Percentiles rank a stretch among this genome's conserved stretches.
Evolutionary conservation across 1,139 yeast species (phyloP).

Genomic region (Diutina neorugosa): DNA sequence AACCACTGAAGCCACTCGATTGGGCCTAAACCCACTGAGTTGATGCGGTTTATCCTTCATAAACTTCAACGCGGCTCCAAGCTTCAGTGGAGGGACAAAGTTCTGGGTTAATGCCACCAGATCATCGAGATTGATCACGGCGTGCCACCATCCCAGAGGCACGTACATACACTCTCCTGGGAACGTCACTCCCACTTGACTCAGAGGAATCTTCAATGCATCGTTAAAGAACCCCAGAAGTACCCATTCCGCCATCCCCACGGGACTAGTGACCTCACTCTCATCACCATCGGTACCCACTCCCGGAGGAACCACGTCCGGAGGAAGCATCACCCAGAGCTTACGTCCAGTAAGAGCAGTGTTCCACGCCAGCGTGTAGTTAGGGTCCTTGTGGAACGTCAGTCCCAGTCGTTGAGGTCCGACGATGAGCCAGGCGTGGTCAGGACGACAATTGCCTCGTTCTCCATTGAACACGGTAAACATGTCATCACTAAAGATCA

Average conservation of each 20-base stretch:
- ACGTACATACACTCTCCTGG: constrained; percentile 83
- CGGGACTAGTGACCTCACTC: constrained; percentile 85
- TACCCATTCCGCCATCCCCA: constrained; percentile 87
- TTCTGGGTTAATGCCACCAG: constrained; percentile 77
- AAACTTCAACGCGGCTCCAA: constrained; percentile 52
- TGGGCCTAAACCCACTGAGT: constrained; percentile 65
- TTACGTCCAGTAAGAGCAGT: constrained; percentile 63
- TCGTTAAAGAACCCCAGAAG: constrained; percentile 70
- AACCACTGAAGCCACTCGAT: constrained; percentile 31
- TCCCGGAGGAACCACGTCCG: constrained; percentile 70
- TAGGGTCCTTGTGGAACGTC: constrained; percentile 88
- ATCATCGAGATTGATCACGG: constrained; percentile 72
- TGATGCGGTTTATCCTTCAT: constrained; percentile 57
- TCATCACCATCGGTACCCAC: constrained; percentile 67
- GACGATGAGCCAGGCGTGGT: constrained; percentile 79
- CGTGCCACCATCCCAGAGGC: constrained; percentile 96
- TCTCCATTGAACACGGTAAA: constrained; percentile 22
- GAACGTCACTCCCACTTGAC: constrained; percentile 59
- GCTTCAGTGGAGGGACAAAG: constrained; percentile 58
- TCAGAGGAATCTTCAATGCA: constrained; percentile 31
- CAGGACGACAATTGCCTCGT: constrained; percentile 54
- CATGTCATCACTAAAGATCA: constrained; percentile 38
- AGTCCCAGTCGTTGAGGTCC: constrained; percentile 80
- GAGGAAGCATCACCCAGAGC: constrained; percentile 85
- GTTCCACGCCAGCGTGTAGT: constrained; percentile 87